Evolutionary conservation across 1,284 basidiomycete species (phyloP), one percentile per base, ranked within the genome.

Genomic region (Leucoagaricus sp.): DNA sequence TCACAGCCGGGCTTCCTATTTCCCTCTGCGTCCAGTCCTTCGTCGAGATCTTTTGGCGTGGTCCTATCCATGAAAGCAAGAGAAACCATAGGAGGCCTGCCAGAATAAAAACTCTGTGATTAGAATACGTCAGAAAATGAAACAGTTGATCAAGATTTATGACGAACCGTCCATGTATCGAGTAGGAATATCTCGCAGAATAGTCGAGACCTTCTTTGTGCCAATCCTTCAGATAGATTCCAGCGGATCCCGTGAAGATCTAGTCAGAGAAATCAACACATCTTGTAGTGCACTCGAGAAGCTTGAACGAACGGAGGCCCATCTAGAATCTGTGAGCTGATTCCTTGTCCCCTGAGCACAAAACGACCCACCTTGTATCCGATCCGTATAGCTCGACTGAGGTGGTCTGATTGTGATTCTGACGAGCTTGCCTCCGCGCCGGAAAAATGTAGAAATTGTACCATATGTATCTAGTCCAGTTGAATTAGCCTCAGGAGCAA

Each of bases 131-230:
- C 4, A 12, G 15, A 21, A 15, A 45, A n/a, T n/a, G n/a, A n/a
- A n/a, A n/a, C n/a, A n/a, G n/a, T n/a, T n/a, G n/a, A n/a, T n/a
- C n/a, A n/a, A n/a, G n/a, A n/a, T n/a, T n/a, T 28, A 28, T 40
- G 36, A 69, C 82, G 61, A 61, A 88, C 86, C 26, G 80, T 67
- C 77, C 80, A 82, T 0, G 83, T 82, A 61, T 88, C 86, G 19
- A 78, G 67, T 19, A 72, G 57, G 62, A 85, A 86, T 13, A 88
- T 65, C 56, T 85, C 82, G 85, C 87, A 89, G 64, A 87, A 89
- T 3, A 85, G 72, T 23, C 75, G 75, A 57, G 75, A 78, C 5
- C 87, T 79, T 53, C 74, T 71, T 51, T 82, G 72, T 13, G 75
- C 69, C 46, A 77, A 71, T 26, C 72, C 67, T 33, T 76, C 71